Evolutionary conservation across 345 rosid species (phyloP), one percentile per base, ranked within the genome.

Genomic region (Noccaea caerulescens): DNA sequence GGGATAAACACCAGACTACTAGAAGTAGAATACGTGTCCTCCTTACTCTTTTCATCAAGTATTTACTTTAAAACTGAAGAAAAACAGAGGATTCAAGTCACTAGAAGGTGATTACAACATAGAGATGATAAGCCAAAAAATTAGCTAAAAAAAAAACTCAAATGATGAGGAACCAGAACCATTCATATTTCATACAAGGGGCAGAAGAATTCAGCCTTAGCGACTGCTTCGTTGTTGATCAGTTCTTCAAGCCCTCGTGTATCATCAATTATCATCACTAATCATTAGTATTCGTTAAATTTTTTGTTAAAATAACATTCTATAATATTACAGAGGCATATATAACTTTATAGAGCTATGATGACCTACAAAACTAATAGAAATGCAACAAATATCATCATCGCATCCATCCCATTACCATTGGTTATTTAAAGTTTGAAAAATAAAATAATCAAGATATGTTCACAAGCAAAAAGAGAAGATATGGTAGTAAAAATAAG

Each of bases 371-470:
- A 57, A 13, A 58, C 27, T 36, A 27, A 13, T 49, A 47, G 18
- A 58, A 10, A 47, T 49, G 56, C 32, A 53, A 38, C 58, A 47
- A 23, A 2, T 47, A 58, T 38, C 49, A 58, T 47, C 36, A 36
- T 69, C 37, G 57, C 71, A 42, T 54, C 16, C 49, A 27, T 34
- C 45, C 30, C 44, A 68, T 34, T n/a, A 12, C 39, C 53, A 68
- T 34, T 20, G 8, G 66, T 25, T 49, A n/a, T 8, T 46, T 47
- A 5, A 57, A 58, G n/a, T 36, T 3, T 56, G 33, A 27, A 7
- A 58, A 69, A 69, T 25, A 37, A 36, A 58, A 38, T 58, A 49
- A 36, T 37, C 51, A 60, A 70, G 67, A 70, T 59, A 37, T 51
- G 74, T 20, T 70, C 20, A 14, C 18, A 49, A 27, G 12, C 8